These are phyloP conservation scores for Persicaria maculosa DNA, from an alignment of 148 eudicot genomes.

Conservation along the genomic window DNA sequence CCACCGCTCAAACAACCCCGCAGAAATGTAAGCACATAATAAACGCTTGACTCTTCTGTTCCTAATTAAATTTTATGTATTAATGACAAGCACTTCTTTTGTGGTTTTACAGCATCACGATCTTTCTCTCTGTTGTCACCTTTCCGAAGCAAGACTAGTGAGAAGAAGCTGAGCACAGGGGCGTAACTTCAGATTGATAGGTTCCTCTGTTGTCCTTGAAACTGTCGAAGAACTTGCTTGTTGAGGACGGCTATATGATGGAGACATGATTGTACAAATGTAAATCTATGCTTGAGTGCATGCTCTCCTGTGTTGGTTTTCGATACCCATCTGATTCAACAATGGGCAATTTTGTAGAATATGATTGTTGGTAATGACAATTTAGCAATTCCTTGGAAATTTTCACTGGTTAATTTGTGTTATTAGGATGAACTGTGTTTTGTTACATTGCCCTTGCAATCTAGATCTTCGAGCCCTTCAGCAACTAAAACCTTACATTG, in stretches of 20 bases:
- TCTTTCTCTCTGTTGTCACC: slow-evolving; percentile 81
- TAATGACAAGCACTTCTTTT: background rate
- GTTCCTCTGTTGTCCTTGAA: background rate
- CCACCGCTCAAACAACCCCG: slow-evolving; percentile 35
- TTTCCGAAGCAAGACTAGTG: slow-evolving; percentile 64
- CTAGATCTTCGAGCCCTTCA: too few species aligned
- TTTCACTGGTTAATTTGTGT: background rate
- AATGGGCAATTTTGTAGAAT: slow-evolving; percentile 10
- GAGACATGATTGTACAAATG: slow-evolving; percentile 4
- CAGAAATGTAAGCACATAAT: slow-evolving; percentile 59
- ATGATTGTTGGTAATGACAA: slow-evolving; percentile 2
- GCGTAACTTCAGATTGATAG: background rate
- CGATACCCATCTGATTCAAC: background rate
- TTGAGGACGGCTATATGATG: background rate
- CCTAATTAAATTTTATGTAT: background rate
- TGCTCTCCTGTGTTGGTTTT: background rate
- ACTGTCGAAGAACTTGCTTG: background rate
- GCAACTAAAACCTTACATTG: too few species aligned
- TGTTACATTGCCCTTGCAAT: background rate
- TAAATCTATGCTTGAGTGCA: background rate
- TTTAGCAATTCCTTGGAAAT: background rate
- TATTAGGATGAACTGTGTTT: background rate
- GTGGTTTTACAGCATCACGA: slow-evolving; percentile 56
- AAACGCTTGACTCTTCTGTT: background rate
- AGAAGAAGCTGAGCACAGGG: slow-evolving; percentile 40